phyloP scores from a whole-genome alignment of 2,329 filamentous ascomycete species.

The Paradendryphiella salina region DNA sequence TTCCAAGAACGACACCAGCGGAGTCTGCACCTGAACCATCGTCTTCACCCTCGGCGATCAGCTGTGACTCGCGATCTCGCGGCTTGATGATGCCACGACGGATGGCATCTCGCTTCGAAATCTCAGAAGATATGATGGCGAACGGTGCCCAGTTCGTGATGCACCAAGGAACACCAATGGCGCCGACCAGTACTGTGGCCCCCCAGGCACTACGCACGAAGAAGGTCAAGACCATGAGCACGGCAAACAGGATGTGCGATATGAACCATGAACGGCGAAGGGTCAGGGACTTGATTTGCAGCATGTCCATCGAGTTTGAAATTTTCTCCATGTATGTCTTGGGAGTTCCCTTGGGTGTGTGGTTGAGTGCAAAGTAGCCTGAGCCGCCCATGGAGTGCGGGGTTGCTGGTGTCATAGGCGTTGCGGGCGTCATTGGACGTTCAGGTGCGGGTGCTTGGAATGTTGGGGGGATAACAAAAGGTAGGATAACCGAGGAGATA shows the following conservation, averaged over 20 bases:
- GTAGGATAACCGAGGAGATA: conserved; percentile 76
- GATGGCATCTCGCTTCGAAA: conserved; percentile 77
- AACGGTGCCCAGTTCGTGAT: conserved; percentile 93
- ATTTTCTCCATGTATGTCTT: conserved; percentile 32
- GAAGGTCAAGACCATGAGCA: conserved; percentile 81
- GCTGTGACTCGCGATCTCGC: conserved; percentile 45
- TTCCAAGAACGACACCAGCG: conserved; percentile 86
- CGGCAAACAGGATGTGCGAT: conserved; percentile 80
- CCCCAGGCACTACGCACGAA: conserved; percentile 71
- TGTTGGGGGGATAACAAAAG: conserved; percentile 81
- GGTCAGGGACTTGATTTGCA: conserved; percentile 81
- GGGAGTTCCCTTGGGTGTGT: conserved; percentile 21
- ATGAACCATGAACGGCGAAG: conserved; percentile 86
- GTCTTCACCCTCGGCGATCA: conserved; percentile 53
- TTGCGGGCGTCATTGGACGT: conserved; percentile 48
- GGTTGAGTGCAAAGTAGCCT: conserved; percentile 40
- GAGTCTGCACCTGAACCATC: conserved; percentile 68
- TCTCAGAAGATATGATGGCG: conserved; percentile 91
- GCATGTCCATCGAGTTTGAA: conserved; percentile 55
- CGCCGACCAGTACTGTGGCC: conserved; percentile 75
- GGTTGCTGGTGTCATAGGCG: conserved; percentile 42
- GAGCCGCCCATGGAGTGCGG: conserved; percentile 40
- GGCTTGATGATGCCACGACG: conserved; percentile 55
- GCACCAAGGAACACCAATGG: conserved; percentile 90
- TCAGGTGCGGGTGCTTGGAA: conserved; percentile 59